Percentiles rank a stretch among this genome's conserved stretches.
These are phyloP conservation scores for Erysimum cheiranthoides DNA, from an alignment of 345 rosid genomes.

Conservation along the genomic window DNA sequence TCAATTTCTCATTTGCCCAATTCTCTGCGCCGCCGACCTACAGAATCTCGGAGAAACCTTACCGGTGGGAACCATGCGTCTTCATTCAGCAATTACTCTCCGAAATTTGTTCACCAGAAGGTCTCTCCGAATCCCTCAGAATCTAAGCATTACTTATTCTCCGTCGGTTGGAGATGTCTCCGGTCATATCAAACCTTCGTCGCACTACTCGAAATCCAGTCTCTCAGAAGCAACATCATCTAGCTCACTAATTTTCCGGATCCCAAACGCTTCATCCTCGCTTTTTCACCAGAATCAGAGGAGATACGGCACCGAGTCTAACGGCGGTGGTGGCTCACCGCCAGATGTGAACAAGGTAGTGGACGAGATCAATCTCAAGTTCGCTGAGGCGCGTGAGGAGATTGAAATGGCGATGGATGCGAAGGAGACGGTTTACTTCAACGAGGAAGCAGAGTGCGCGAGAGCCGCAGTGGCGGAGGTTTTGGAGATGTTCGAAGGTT, in stretches of 20 bases:
- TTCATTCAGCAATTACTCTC: conserved; percentile 49
- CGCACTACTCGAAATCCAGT: conserved; percentile 10
- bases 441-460: conserved; percentile 94
- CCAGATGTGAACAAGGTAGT: conserved; percentile 72
- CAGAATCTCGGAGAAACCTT: conserved; percentile 30
- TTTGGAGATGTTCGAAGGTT: conserved; percentile 64
- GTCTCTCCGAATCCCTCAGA: conserved; percentile 41
- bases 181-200: conserved; percentile 13
- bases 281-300: conserved; percentile 33
- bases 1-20: background rate
- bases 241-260: background rate
- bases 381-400: conserved; percentile 99
- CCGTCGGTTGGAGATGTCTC: conserved; percentile 27
- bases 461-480: conserved; percentile 76
- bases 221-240: conserved; percentile 32
- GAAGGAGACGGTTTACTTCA: conserved; percentile 89
- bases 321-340: conserved; percentile 32
- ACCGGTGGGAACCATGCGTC: conserved; percentile 46
- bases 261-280: conserved; percentile 10
- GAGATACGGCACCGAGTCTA: conserved; percentile 50
- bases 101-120: conserved; percentile 44
- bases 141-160: conserved; percentile 25
- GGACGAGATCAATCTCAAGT: conserved; percentile 84
- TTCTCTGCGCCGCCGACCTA: conserved; percentile 33
- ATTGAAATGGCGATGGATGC: conserved; percentile 96